A percentile compares a stretch with the other conserved stretches of the same genome.
Evolutionary conservation across 1,139 yeast genomes (phyloP).

Genomic region (Schizosaccharomyces versatilis): DNA sequence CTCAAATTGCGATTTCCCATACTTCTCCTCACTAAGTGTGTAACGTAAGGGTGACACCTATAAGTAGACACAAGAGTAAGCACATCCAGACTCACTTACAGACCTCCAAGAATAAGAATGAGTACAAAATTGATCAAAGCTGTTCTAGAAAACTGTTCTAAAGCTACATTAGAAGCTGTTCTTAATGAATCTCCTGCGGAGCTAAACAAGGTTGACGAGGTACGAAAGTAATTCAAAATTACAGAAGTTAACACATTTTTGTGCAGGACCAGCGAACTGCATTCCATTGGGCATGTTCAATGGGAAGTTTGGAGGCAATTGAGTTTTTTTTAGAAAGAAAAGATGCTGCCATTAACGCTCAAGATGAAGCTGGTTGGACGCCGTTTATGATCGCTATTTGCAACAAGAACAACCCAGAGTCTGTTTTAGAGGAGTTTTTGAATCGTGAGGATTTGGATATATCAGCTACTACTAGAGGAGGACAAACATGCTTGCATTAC

Average conservation of each 20-base stretch:
- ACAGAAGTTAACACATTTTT: background rate
- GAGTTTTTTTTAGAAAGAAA: slow-evolving; percentile 24
- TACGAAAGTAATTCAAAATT: background rate
- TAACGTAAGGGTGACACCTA: too few relatives aligned
- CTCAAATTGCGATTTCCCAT: too few relatives aligned
- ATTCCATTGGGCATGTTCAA: slow-evolving; percentile 74
- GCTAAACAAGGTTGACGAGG: background rate
- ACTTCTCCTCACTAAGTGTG: too few relatives aligned
- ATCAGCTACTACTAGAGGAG: slow-evolving; percentile 35
- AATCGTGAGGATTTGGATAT: slow-evolving; percentile 27
- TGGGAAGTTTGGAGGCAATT: slow-evolving; percentile 34
- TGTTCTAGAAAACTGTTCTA: too few relatives aligned
- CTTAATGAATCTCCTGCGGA: background rate
- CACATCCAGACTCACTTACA: too few relatives aligned
- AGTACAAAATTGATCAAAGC: too few relatives aligned
- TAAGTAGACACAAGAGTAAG: too few relatives aligned
- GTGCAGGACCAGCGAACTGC: slow-evolving; percentile 70
- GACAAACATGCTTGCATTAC: slow-evolving; percentile 54
- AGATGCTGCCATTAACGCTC: slow-evolving; percentile 41
- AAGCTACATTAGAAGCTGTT: too few relatives aligned
- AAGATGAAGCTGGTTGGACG: slow-evolving; percentile 49
- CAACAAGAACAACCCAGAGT: slow-evolving; percentile 30
- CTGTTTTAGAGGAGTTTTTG: slow-evolving; percentile 28
- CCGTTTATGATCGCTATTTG: slow-evolving; percentile 67
- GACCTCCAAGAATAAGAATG: too few relatives aligned